These are phyloP conservation scores for Fusarium lyarnte DNA, from an alignment of 2,329 filamentous ascomycete species.

Conservation along the genomic window DNA sequence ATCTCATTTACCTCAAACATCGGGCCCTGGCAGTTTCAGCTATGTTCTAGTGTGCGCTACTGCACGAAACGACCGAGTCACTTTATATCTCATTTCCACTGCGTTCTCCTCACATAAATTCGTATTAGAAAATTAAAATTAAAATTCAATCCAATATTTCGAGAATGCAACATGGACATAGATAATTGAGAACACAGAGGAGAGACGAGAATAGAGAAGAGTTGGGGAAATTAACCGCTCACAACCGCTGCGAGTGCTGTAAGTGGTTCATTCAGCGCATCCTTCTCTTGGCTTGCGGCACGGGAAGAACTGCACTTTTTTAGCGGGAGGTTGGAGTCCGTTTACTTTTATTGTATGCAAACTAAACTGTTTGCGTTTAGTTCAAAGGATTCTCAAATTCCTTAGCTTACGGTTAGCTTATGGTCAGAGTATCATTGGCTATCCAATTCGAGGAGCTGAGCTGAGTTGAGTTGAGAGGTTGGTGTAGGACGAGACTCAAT, in stretches of 20 bases:
- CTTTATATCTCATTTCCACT: conserved; percentile 30
- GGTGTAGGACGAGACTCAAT: not conserved
- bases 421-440: conserved; percentile 13
- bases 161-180: not conserved
- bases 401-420: conserved; percentile 1
- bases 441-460: not conserved
- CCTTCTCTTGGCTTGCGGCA: conserved; percentile 27
- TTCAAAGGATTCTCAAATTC: conserved; percentile 4
- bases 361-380: conserved; percentile 8
- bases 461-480: not conserved
- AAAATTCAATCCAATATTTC: not conserved
- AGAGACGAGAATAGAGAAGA: not conserved
- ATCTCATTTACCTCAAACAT: conserved; percentile 21
- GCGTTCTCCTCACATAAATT: not conserved
- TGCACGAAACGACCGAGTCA: conserved; percentile 28
- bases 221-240: conserved; percentile 24
- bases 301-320: conserved; percentile 3
- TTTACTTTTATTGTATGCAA: not conserved
- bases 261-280: conserved; percentile 24
- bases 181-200: not conserved
- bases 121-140: not conserved
- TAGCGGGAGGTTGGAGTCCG: not conserved
- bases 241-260: conserved; percentile 22
- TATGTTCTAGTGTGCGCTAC: conserved; percentile 19
- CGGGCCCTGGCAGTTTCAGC: conserved; percentile 25